phyloP scores from a whole-genome alignment of 2,329 filamentous ascomycete species.

The Cladorrhinum sp. region DNA sequence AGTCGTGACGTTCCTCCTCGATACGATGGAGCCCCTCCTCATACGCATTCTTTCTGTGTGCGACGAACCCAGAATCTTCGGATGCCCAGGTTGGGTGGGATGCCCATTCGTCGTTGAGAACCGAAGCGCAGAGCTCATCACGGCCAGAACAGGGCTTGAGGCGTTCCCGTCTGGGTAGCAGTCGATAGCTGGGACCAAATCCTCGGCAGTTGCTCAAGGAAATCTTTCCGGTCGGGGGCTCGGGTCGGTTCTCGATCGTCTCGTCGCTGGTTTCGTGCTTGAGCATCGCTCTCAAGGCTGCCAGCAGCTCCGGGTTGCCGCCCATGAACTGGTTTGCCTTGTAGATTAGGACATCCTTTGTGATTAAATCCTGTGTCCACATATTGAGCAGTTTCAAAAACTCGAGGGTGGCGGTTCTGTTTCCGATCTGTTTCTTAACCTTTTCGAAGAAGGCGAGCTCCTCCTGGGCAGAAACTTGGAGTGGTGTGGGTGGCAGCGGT shows the following conservation, averaged over 20 bases:
- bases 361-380: slow-evolving; percentile 89
- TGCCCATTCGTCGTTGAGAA: slow-evolving; percentile 97
- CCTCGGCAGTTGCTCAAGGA: slow-evolving; percentile 92
- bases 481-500: slow-evolving; percentile 74
- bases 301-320: slow-evolving; percentile 82
- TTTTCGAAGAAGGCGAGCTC: slow-evolving; percentile 94
- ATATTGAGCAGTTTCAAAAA: slow-evolving; percentile 97
- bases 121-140: slow-evolving; percentile 88
- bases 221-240: slow-evolving; percentile 74
- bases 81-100: slow-evolving; percentile 99
- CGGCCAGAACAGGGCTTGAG: slow-evolving; percentile 90
- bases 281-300: slow-evolving; percentile 82
- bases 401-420: slow-evolving; percentile 89
- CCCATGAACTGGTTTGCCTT: slow-evolving; percentile 85
- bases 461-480: slow-evolving; percentile 72
- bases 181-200: slow-evolving; percentile 91
- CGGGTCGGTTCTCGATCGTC: slow-evolving; percentile 73
- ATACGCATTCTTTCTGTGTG: slow-evolving; percentile 92
- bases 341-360: slow-evolving; percentile 76
- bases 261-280: slow-evolving; percentile 74
- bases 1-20: slow-evolving; percentile 96
- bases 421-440: slow-evolving; percentile 92
- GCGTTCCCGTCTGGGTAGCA: slow-evolving; percentile 86
- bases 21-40: slow-evolving; percentile 94
- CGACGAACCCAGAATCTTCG: slow-evolving; percentile 95